These are phyloP conservation scores for Blumeria graminis DNA, from an alignment of 2,329 filamentous ascomycete genomes.

Conservation along the genomic window DNA sequence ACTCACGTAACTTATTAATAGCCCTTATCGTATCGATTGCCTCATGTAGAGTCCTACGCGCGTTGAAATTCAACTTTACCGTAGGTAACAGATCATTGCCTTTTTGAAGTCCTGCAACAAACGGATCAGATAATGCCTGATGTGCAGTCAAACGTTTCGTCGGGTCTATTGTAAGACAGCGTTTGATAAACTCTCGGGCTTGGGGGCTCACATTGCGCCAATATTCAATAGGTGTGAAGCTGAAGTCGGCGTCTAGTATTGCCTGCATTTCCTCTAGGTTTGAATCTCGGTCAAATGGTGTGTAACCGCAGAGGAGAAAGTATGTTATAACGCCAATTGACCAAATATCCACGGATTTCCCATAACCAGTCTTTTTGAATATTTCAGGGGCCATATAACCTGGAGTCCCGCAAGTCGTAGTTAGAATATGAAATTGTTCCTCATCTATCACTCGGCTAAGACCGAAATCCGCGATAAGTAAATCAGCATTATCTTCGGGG, in stretches of 20 bases:
- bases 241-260: constrained; percentile 89
- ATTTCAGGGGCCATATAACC: constrained; percentile 99
- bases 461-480: constrained; percentile 92
- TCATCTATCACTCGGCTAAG: constrained; percentile 96
- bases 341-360: constrained; percentile 96
- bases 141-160: constrained; percentile 75
- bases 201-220: constrained; percentile 79
- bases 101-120: constrained; percentile 30
- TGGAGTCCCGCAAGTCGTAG: constrained; percentile 90
- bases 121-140: constrained; percentile 42
- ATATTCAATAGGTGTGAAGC: constrained; percentile 82
- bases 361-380: constrained; percentile 95
- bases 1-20: constrained; percentile 46
- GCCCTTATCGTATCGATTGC: constrained; percentile 48
- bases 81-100: constrained; percentile 40
- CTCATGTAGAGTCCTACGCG: constrained; percentile 40
- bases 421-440: constrained; percentile 91
- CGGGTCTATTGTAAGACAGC: constrained; percentile 79
- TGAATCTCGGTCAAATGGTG: constrained; percentile 87
- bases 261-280: constrained; percentile 99
- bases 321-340: constrained; percentile 97
- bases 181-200: constrained; percentile 77
- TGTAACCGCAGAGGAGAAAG: constrained; percentile 93
- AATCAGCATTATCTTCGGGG: constrained; percentile 89
- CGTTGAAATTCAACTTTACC: constrained; percentile 55